These are phyloP conservation scores for Sporothrix variecibatus DNA, from an alignment of 2,329 filamentous ascomycete genomes.

Conservation along the genomic window DNA sequence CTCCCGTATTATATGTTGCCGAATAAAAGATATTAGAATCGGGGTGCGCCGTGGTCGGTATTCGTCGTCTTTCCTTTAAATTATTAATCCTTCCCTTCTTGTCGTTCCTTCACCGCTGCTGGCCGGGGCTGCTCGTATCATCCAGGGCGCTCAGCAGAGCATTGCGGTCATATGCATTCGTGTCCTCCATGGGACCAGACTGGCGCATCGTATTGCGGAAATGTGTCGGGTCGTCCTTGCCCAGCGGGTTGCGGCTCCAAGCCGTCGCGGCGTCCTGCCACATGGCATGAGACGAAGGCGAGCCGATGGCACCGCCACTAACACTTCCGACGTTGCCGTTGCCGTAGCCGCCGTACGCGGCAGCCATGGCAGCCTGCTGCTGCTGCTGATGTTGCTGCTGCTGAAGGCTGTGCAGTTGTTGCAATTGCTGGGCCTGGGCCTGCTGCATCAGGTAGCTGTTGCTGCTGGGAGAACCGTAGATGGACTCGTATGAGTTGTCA, in stretches of 20 bases:
- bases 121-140: background rate
- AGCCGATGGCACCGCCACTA: conserved; percentile 1
- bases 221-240: conserved; percentile 33
- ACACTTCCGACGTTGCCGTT: background rate
- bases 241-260: conserved; percentile 31
- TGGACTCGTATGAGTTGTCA: conserved; percentile 14
- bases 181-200: conserved; percentile 31
- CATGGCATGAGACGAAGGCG: background rate
- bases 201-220: conserved; percentile 32
- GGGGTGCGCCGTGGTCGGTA: background rate
- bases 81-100: no score
- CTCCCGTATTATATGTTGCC: background rate
- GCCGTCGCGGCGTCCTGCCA: conserved; percentile 33
- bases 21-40: background rate
- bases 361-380: background rate
- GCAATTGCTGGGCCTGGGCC: conserved; percentile 10
- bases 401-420: background rate
- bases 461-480: background rate
- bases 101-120: conserved; percentile 12
- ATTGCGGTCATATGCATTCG: conserved; percentile 32
- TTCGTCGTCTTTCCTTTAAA: background rate
- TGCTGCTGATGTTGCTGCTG: background rate
- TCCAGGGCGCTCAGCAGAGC: conserved; percentile 32
- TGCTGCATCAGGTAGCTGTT: background rate
- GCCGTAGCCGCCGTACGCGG: conserved; percentile 4